Base-by-base conservation (phyloP, 768 basidiomycete genomes). In the Leccinum variicolor region DNA sequence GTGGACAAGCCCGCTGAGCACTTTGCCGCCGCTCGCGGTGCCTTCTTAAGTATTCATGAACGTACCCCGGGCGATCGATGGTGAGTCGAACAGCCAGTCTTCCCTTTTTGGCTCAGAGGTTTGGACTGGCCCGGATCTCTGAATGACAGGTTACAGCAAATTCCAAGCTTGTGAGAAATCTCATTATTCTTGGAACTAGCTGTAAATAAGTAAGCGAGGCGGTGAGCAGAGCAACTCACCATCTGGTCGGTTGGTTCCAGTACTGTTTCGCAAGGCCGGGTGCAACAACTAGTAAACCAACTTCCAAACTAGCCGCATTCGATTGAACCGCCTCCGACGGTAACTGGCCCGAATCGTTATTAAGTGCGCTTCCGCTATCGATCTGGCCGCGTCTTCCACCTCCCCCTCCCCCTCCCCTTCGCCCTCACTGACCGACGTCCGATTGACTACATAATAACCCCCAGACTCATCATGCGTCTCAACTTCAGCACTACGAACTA, bases 391-490 rank as follows among this genome's bases (percentile, higher is more conserved):
- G 5, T 11, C 41, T 41, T 41, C 31, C 19, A 46, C 29, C 10
- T 31, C 29, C 28, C 10, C 19, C 43, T 45, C 21, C 21, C 13
- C 3, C 43, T 21, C 13, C 23, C 36, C 52, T 4, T 11, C 5
- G 8, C 9, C 9, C 31, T 36, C 6, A 19, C 26, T 49, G 17
- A 29, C n/a, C n/a, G 50, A 15, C 56, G 59, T 23, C 62, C 53
- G 15, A 39, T 17, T 36, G 1, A 13, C 19, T 13, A 6, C 0
- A 8, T 31, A 31, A 31, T 31, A 31, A 11, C 4, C 34, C 45
- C 23, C 14, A 31, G 6, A 47, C 10, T 31, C 14, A 29, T 48
- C 41, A 68, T 69, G 69, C 69, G 60, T 26, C 63, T 69, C 54
- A 43, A 47, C 45, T 57, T 66, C 25, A 70, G 64, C 21, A 63